Evolutionary conservation across 192 early-diverging fungal genomes (phyloP).

Genomic region (Coemansia sp.): DNA sequence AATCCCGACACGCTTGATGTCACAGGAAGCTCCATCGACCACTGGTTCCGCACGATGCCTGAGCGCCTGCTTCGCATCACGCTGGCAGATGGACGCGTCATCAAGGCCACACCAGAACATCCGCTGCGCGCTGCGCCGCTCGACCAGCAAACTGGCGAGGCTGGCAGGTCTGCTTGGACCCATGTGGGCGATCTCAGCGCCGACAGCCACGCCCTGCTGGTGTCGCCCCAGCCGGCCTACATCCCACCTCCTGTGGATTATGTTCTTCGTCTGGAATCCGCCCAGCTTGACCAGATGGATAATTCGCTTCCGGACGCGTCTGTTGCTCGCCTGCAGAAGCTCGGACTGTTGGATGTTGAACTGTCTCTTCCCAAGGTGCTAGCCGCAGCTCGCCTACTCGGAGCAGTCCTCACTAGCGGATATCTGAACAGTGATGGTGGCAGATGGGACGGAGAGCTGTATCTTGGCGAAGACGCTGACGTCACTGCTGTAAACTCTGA

Average conservation of each 20-base stretch:
- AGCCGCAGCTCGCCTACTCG: constrained; percentile 22
- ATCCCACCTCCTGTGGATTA: constrained; percentile 15
- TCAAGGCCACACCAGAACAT: constrained; percentile 30
- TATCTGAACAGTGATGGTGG: too few species aligned
- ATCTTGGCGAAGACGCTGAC: constrained; percentile 19
- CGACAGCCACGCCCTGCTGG: constrained; percentile 18
- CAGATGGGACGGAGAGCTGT: constrained; percentile 3
- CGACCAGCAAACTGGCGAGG: constrained; percentile 11
- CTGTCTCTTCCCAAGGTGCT: constrained; percentile 24
- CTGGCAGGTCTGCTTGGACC: constrained; percentile 15
- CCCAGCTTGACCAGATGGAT: background rate
- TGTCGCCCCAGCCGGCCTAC: constrained; percentile 22
- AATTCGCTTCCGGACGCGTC: constrained; percentile 2
- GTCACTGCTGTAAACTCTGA: constrained; percentile 22
- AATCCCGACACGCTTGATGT: constrained; percentile 13
- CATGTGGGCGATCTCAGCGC: constrained; percentile 23
- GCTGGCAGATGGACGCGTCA: constrained; percentile 26
- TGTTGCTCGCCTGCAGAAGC: constrained; percentile 9
- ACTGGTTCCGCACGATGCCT: constrained; percentile 26
- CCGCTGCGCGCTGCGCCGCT: constrained; percentile 29
- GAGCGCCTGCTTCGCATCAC: constrained; percentile 31
- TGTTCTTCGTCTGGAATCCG: constrained; percentile 1
- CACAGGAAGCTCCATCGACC: constrained; percentile 19
- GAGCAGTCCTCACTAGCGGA: constrained; percentile 2
- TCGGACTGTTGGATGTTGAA: constrained; percentile 18